Percentiles rank a stretch among this genome's conserved stretches.
These are phyloP conservation scores for Lachancea quebecensis DNA, from an alignment of 805 yeast species.

Conservation along the genomic window DNA sequence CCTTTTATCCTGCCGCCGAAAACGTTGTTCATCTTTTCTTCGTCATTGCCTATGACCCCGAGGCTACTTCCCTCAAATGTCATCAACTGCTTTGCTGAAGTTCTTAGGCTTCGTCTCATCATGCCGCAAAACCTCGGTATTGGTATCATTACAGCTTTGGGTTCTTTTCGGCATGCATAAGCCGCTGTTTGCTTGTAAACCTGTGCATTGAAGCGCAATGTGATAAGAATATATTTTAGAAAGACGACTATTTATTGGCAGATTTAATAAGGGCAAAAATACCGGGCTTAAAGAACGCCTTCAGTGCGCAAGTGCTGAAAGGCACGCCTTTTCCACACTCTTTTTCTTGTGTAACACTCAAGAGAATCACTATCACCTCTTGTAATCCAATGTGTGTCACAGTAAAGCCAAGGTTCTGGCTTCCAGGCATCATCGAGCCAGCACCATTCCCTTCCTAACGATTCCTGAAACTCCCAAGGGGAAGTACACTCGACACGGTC, in stretches of 20 bases:
- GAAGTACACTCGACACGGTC: conserved; percentile 4
- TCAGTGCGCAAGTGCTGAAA: conserved; percentile 4
- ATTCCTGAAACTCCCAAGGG: conserved; percentile 21
- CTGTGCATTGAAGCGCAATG: too few species aligned
- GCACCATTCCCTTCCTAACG: conserved; percentile 16
- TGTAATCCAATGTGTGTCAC: conserved; percentile 22
- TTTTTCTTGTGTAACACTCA: conserved; percentile 24
- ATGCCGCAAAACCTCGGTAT: neutral
- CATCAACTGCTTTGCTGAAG: conserved; percentile 13
- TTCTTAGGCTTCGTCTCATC: neutral
- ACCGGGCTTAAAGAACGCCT: too few species aligned
- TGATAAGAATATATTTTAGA: too few species aligned
- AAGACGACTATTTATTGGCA: too few species aligned
- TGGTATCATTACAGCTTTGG: neutral
- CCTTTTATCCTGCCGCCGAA: conserved; percentile 56
- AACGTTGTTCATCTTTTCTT: conserved; percentile 42
- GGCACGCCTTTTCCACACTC: conserved; percentile 21
- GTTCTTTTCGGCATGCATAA: too few species aligned
- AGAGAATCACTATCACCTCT: conserved; percentile 22
- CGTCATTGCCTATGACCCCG: conserved; percentile 32
- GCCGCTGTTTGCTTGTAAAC: too few species aligned
- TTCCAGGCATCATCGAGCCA: conserved; percentile 29
- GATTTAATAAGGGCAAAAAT: too few species aligned
- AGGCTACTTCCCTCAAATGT: conserved; percentile 33
- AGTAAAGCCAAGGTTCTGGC: conserved; percentile 21